phyloP scores from a whole-genome alignment of 2,329 filamentous ascomycete species.

The Apiospora sp. region DNA sequence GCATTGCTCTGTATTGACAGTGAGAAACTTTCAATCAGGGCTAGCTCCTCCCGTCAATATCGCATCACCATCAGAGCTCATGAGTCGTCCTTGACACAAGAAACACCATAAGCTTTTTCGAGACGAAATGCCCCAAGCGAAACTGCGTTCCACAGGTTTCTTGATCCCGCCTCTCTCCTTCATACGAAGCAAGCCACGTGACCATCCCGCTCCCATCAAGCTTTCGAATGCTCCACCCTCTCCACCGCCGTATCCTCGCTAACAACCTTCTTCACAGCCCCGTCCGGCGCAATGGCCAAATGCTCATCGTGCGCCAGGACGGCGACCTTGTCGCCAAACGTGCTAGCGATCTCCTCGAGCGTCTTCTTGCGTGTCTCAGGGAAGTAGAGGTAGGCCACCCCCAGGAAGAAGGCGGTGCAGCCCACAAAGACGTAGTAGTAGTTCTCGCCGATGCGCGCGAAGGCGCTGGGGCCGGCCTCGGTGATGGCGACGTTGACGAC shows the following conservation, averaged over 20 bases:
- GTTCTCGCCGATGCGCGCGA: slow-evolving; percentile 64
- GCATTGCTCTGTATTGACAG: too few species aligned
- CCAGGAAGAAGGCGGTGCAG: slow-evolving; percentile 59
- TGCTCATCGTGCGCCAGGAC: background rate
- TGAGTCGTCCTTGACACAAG: too few species aligned
- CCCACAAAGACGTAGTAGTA: slow-evolving; percentile 68
- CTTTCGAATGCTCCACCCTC: background rate
- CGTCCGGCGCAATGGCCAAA: background rate
- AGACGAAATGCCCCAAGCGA: too few species aligned
- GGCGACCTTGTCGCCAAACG: slow-evolving; percentile 33
- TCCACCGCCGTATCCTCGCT: background rate
- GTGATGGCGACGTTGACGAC: slow-evolving; percentile 63
- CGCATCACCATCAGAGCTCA: too few species aligned
- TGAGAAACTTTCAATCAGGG: too few species aligned
- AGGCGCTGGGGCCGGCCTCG: slow-evolving; percentile 62
- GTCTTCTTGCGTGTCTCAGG: slow-evolving; percentile 48
- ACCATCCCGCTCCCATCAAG: background rate
- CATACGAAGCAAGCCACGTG: too few species aligned
- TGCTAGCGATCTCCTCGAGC: slow-evolving; percentile 37
- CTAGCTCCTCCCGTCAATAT: too few species aligned
- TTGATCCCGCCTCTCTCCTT: too few species aligned
- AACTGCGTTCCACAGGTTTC: too few species aligned
- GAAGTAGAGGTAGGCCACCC: slow-evolving; percentile 62
- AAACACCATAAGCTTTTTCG: too few species aligned
- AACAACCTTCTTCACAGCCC: background rate